Percentiles rank a stretch among this genome's conserved stretches.
phyloP scores from a whole-genome alignment of 495 filamentous ascomycete species.

The Parachaetomium inaequale region DNA sequence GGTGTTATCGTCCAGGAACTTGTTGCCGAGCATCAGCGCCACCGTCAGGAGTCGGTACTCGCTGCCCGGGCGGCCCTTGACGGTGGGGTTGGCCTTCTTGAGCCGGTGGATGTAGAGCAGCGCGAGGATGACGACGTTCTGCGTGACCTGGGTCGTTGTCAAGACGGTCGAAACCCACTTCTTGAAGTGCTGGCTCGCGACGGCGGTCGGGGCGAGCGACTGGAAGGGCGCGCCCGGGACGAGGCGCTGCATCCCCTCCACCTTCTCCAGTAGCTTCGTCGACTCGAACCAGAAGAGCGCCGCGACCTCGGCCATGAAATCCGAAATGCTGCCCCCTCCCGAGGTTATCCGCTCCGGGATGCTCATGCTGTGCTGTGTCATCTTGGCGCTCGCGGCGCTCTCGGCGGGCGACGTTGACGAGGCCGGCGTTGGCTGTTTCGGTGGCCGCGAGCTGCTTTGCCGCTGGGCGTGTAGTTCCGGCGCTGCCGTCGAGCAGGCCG shows the following conservation, averaged over 20 bases:
- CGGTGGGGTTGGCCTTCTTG: conserved; percentile 81
- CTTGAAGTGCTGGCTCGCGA: conserved; percentile 73
- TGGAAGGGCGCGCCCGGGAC: conserved; percentile 41
- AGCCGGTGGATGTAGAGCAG: conserved; percentile 90
- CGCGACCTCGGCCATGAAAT: conserved; percentile 89
- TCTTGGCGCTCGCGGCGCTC: conserved; percentile 38
- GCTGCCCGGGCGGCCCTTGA: conserved; percentile 87
- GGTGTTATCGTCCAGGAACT: conserved; percentile 98
- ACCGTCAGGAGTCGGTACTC: conserved; percentile 95
- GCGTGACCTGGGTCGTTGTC: conserved; percentile 92
- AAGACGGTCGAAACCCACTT: conserved; percentile 93
- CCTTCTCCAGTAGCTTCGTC: conserved; percentile 65
- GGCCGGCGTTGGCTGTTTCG: conserved; percentile 36
- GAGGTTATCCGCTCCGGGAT: conserved; percentile 72
- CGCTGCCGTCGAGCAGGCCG: neutral
- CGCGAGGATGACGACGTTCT: conserved; percentile 90
- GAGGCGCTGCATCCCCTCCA: conserved; percentile 60
- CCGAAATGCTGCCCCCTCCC: conserved; percentile 67
- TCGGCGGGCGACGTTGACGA: conserved; percentile 31
- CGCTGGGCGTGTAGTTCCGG: conserved; percentile 7
- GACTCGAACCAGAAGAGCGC: conserved; percentile 99
- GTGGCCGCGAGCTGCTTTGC: conserved; percentile 26
- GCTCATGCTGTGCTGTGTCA: conserved; percentile 60
- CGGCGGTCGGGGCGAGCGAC: conserved; percentile 64
- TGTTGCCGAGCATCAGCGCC: conserved; percentile 97